phyloP scores from a whole-genome alignment of 2,329 filamentous ascomycete genomes.

The Fusarium dlaminii region DNA sequence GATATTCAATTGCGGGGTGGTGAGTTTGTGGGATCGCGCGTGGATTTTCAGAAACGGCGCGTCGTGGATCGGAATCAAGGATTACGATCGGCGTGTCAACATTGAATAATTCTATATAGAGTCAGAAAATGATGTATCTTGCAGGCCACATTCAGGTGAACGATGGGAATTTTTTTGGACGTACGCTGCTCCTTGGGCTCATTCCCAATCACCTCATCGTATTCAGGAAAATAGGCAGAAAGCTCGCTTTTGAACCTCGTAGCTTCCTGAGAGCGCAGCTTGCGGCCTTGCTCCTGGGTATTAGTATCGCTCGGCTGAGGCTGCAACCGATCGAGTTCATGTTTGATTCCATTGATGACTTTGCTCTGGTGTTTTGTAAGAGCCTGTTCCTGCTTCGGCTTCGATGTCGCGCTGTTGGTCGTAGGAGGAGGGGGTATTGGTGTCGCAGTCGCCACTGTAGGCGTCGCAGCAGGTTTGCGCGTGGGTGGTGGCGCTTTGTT shows the following conservation, averaged over 20 bases:
- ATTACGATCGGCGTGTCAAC: constrained; percentile 78
- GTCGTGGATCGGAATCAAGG: constrained; percentile 61
- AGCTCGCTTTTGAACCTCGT: constrained; percentile 91
- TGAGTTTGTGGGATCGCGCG: constrained; percentile 45
- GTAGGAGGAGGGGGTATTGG: constrained; percentile 27
- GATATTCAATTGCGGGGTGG: constrained; percentile 45
- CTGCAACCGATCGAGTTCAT: constrained; percentile 68
- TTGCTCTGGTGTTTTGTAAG: constrained; percentile 65
- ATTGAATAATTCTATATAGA: constrained; percentile 72
- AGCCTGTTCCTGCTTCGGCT: constrained; percentile 42
- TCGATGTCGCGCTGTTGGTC: constrained; percentile 19
- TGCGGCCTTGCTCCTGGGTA: constrained; percentile 71
- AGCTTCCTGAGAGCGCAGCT: constrained; percentile 86
- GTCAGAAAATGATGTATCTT: constrained; percentile 17
- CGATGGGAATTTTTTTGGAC: constrained; percentile 46
- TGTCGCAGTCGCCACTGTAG: constrained; percentile 29
- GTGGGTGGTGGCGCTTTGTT: constrained; percentile 42
- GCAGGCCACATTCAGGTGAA: neutral
- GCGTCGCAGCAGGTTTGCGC: constrained; percentile 39
- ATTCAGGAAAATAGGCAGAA: constrained; percentile 89
- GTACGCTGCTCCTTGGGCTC: constrained; percentile 80
- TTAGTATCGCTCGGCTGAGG: constrained; percentile 56
- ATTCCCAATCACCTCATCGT: constrained; percentile 92
- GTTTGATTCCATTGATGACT: constrained; percentile 68
- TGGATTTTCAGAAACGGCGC: constrained; percentile 38